Base-by-base conservation (phyloP, 805 yeast species). In the Saturnispora mendoncae region DNA sequence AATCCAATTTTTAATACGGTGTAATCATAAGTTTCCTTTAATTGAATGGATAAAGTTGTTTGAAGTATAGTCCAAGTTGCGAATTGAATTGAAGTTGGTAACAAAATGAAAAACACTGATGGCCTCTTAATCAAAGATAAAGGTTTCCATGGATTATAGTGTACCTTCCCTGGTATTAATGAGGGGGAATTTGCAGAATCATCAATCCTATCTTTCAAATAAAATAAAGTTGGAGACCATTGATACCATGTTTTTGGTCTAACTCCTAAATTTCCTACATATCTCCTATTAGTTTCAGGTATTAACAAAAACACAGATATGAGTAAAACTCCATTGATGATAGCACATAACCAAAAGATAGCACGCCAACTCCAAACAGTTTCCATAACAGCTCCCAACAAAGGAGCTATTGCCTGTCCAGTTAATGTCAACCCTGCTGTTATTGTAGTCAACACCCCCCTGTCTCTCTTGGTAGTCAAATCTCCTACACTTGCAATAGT, bases 391-490 rank as follows among this genome's bases (percentile, higher is more conserved):
- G 78, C 68, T 6, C 80, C 79, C 18, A 85, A 62, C n/a, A 87
- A 61, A 0, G 94, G 85, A 9, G 94, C 90, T 47, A 85, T 67
- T 2, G 85, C 86, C 51, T 79, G 80, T 2, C 94, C 94, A 6
- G 82, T 50, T 25, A 82, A 67, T 14, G 79, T 75, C 33, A 78
- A 64, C 0, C 94, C 90, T 14, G 74, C 56, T 1, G 76, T 73
- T 14, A 78, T 51, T 0, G 94, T 92, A 33, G 79, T 76, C 48
- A 72, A 71, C 2, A 77, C 72, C 13, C 94, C 95, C 50, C 95
- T 68, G 43, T 78, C 76, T 8, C 65, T 68, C 20, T 79, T 64
- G 0, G 78, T 70, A 2, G 86, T 76, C 19, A 80, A 62, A 61
- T 86, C 95, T 8, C 87, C 90, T 41, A 82, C 72, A 0, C 80